Base-by-base conservation (phyloP, 2,329 filamentous ascomycete genomes). In the Alternaria brassicae region DNA sequence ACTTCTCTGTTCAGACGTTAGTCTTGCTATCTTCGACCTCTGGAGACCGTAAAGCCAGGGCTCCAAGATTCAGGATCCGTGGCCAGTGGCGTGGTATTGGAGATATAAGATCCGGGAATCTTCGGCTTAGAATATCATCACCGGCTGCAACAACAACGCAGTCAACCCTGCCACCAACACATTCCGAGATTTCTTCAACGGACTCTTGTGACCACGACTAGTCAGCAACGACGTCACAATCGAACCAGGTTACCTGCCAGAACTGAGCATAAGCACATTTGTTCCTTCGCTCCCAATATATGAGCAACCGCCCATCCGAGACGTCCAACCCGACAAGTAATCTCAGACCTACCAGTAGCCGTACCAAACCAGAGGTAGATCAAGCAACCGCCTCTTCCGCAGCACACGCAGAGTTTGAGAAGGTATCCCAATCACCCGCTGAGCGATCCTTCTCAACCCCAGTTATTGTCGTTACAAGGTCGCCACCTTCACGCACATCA, bases 261-360 rank as follows among this genome's bases (percentile, higher is more conserved):
- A 34, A 17, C 53, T 25, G 19, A 53, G 42, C 42, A 49, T 42
- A 55, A 51, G n/a, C 53, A 61, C 30, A 52, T 19, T 37, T 13
- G 34, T 36, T 40, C 34, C 44, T 30, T 40, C 49, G 17, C 57
- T 27, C 34, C 32, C 42, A 13, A 62, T 66, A 41, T 68, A 74
- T 72, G 71, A 73, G 68, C 58, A 63, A 57, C 66, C 51, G 52
- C 8, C 56, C 59, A 41, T 61, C 68, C 53, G 53, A 55, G 57
- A 56, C 61, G 34, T 36, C 64, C 60, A 73, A 63, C 55, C 61
- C 69, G 68, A 70, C 71, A 66, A 71, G 68, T 40, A 64, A 62
- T 17, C 30, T 65, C 63, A 59, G 66, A 44, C 48, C 50, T 40
- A 55, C 37, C 30, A 56, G 40, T 56, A 49, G 49, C 34, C 57